Base-by-base conservation (phyloP, 2,329 filamentous ascomycete species). In the Helminthosporium solani region DNA sequence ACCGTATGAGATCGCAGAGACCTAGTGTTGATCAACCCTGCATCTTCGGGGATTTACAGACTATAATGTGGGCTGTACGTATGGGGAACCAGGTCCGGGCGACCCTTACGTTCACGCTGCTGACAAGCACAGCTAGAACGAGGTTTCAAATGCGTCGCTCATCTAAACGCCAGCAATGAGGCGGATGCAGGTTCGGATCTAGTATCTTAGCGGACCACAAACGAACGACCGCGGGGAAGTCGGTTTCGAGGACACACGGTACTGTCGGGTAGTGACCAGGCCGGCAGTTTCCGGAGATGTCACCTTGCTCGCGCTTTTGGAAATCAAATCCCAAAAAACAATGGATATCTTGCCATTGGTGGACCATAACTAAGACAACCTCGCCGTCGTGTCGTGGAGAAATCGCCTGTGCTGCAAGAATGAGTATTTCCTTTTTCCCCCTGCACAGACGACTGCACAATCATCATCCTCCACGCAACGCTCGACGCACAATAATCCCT, bases 151-250 rank as follows among this genome's bases (percentile, higher is more conserved):
- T 52, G 57, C 53, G 53, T 56, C 54, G 55, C 54, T 59, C 60
- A 64, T 52, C 58, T 57, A 58, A n/a, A n/a, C n/a, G n/a, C n/a
- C n/a, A n/a, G n/a, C n/a, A n/a, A n/a, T n/a, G n/a, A 55, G 58
- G 52, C 54, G 57, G 55, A 62, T 47, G 59, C 59, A 64, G 56
- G 54, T 61, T 49, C n/a, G 57, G 44, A 55, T 54, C 59, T 65
- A 67, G 54, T 50, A 43, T 37, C 53, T 50, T 66, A 67, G 64
- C 57, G 62, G 59, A 63, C 59, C 63, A 65, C 39, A 57, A 20
- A 47, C 50, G 53, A 59, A 57, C 49, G 41, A 61, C 59, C 56
- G 64, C 60, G 63, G 65, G 64, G 64, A 65, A 64, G 58, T 56
- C 60, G 62, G 63, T 51, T 58, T 53, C 56, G 53, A 46, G 51